Percentiles rank a stretch among this genome's conserved stretches.
Evolutionary conservation across 164 flowering plant genomes (phyloP).

Genomic region (Dillenia suffruticosa): DNA sequence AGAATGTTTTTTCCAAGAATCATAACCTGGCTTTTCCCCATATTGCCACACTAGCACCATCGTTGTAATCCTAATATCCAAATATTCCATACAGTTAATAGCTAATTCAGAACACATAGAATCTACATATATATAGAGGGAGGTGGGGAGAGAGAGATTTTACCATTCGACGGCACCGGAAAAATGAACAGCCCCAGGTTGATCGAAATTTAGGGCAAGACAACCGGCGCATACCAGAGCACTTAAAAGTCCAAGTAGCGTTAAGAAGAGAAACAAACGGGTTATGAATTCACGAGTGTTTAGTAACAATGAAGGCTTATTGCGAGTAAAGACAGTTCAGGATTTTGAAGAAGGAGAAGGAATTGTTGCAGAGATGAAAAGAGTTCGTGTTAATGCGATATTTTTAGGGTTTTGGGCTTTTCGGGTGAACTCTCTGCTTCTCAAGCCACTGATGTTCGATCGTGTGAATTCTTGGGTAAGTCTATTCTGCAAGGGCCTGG

Average conservation of each 20-base stretch:
- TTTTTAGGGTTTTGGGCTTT: too few relatives aligned
- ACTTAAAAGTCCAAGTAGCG: neutral
- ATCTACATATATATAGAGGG: neutral
- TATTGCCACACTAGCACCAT: conserved; percentile 96
- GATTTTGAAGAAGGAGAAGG: too few relatives aligned
- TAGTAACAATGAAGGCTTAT: too few relatives aligned
- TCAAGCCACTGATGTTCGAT: too few relatives aligned
- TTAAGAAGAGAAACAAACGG: too few relatives aligned
- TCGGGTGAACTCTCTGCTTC: too few relatives aligned
- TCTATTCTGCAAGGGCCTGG: too few relatives aligned
- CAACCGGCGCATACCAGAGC: conserved; percentile 45
- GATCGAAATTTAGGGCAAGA: conserved; percentile 21
- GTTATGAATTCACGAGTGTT: too few relatives aligned
- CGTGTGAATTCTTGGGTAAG: too few relatives aligned
- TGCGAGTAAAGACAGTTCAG: too few relatives aligned
- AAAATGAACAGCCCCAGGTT: conserved; percentile 81
- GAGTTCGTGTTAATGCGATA: too few relatives aligned
- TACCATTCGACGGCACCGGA: conserved; percentile 97
- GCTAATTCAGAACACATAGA: neutral
- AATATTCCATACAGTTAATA: neutral
- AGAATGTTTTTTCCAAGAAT: conserved; percentile 94
- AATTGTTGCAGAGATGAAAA: too few relatives aligned
- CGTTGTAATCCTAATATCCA: conserved; percentile 61
- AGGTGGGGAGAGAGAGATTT: neutral
- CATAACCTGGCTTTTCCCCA: conserved; percentile 74